phyloP scores from a whole-genome alignment of 2,329 filamentous ascomycete species.

The Akanthomyces lecanii region DNA sequence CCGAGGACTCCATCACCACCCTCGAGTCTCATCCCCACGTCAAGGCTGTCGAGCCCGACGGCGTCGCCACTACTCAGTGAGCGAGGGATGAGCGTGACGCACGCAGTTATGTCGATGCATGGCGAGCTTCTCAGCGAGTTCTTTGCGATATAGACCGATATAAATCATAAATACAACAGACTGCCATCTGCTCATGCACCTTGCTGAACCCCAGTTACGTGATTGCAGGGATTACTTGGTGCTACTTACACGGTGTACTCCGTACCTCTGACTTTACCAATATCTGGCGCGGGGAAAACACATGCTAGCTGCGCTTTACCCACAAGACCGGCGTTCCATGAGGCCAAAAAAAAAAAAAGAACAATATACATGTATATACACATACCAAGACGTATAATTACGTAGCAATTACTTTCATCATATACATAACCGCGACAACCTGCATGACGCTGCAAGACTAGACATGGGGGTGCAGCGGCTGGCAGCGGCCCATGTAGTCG shows the following conservation, averaged over 20 bases:
- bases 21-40: constrained; percentile 68
- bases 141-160: background rate
- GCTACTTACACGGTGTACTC: background rate
- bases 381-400: background rate
- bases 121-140: background rate
- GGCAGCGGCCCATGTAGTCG: constrained; percentile 1
- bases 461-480: constrained; percentile 5
- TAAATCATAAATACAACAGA: background rate
- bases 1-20: constrained; percentile 60
- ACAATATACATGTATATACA: background rate
- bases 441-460: background rate
- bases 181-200: background rate
- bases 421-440: background rate
- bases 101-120: background rate
- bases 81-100: constrained; percentile 19
- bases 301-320: background rate
- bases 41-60: constrained; percentile 69
- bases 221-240: background rate
- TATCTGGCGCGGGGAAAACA: background rate
- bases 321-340: background rate
- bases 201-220: background rate
- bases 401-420: background rate
- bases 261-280: background rate
- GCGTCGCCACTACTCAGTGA: constrained; percentile 67
- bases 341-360: background rate